These are phyloP conservation scores for Paecilomyces formosus DNA, from an alignment of 2,329 filamentous ascomycete species.

Conservation along the genomic window DNA sequence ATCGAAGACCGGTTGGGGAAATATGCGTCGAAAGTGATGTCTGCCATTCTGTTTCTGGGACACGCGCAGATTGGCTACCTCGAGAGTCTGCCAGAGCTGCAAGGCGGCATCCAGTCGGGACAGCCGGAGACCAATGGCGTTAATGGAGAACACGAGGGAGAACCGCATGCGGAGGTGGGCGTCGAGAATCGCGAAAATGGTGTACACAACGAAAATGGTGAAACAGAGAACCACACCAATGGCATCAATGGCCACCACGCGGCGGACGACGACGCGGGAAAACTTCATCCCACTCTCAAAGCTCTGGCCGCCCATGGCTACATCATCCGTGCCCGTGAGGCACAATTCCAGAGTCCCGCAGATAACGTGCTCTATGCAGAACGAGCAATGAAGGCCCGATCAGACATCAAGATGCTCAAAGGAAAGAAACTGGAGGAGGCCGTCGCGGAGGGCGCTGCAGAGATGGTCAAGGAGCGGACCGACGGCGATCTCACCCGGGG, in stretches of 20 bases:
- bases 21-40: conserved; percentile 66
- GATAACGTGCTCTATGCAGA: conserved; percentile 34
- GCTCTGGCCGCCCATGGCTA: conserved; percentile 34
- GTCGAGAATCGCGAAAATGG: conserved; percentile 15
- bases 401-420: conserved; percentile 27
- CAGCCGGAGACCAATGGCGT: conserved; percentile 16
- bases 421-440: conserved; percentile 31
- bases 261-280: conserved; percentile 12
- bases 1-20: conserved; percentile 66
- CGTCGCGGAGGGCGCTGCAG: conserved; percentile 19
- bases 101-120: conserved; percentile 6
- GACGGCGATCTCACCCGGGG: conserved; percentile 27
- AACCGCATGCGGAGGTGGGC: conserved; percentile 14
- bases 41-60: conserved; percentile 68
- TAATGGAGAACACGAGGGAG: conserved; percentile 12
- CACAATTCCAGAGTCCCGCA: conserved; percentile 33
- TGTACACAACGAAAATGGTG: conserved; percentile 33
- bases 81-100: conserved; percentile 29
- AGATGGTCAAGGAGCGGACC: conserved; percentile 24
- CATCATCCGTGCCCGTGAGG: conserved; percentile 31
- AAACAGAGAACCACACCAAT: conserved; percentile 15
- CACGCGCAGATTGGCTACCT: conserved; percentile 55
- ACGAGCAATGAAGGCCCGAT: conserved; percentile 20
- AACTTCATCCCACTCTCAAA: conserved; percentile 31
- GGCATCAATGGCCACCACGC: conserved; percentile 17